Base-by-base conservation (phyloP, 495 filamentous ascomycete species). In the Tuber melanosporum region DNA sequence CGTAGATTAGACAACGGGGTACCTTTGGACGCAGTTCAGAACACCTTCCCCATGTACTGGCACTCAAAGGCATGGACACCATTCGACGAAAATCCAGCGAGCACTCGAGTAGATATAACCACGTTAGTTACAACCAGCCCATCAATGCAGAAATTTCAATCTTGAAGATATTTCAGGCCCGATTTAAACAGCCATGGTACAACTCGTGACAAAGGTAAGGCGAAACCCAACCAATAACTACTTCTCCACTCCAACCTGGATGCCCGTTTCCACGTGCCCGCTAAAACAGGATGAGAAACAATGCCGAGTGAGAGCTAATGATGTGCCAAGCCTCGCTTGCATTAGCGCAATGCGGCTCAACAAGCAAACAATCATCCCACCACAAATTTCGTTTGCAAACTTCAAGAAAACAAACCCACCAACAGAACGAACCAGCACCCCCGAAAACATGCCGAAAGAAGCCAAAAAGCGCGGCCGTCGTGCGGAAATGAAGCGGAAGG, bases 391-490 rank as follows among this genome's bases (percentile, higher is more conserved):
- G 4, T 32, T 19, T 17, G 26, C 26, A 19, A 66, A 26, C n/a
- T 36, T 26, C 15, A 5, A 17, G 15, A 36, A 66, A 32, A 36
- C 26, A 66, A 57, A n/a, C 32, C 57, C 26, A 17, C 57, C 12
- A 36, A n/a, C 52, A 47, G 14, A 62, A 75, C 42, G 43, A 43
- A 46, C 8, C 52, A 32, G 6, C 71, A 26, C 71, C 47, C 36
- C n/a, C 62, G 20, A 46, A 80, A 42, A 73, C 12, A 90, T 90
- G 88, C 88, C 88, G 41, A 86, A 86, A 80, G 90, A 91, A 84
- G 86, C 90, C 79, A 89, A 91, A 82, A 91, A 91, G 81, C 88
- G 91, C 84, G 91, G 91, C 70, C 89, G 91, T 74, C 86, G 91
- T 76, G 90, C 88, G 69, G 87, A 89, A 75, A 88, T 89, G 83